Base-by-base conservation (phyloP, 2,329 filamentous ascomycete genomes). In the Colletotrichum sp. region DNA sequence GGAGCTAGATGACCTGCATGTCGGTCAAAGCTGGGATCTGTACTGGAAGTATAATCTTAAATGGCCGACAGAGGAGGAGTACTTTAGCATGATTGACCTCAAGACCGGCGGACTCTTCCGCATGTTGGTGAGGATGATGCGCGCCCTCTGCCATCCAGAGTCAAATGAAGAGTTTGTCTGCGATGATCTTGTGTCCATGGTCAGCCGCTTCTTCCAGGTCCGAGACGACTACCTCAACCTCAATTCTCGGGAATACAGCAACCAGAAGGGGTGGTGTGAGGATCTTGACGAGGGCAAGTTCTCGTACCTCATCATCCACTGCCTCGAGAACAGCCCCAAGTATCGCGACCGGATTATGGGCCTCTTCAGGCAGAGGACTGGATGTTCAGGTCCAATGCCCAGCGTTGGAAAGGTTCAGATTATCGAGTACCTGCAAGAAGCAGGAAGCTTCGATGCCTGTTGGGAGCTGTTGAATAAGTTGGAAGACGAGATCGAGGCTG, bases 191-290 rank as follows among this genome's bases (percentile, higher is more conserved):
- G 39, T 55, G 5, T 34, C 30, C 15, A 60, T 82, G 8, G 62
- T 84, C 10, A 81, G 82, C 3, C 72, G 79, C 6, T 80, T 79
- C 68, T 85, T 83, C 68, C 83, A 84, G 72, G 81, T 83, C 34
- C 78, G 81, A 1, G 83, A 84, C 74, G 82, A 85, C 69, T 84
- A 83, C 75, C 73, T 76, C 75, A 85, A 84, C 68, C 72, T 84
- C 3, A 74, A 67, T 2, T 81, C 79, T 6, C 49, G 34, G 3
- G 76, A 60, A 80, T 87, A 87, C 73, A 79, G 82, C 9, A 76
- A 77, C 1, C 77, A 83, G 49, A 87, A 87, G 74, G 85, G 86
- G 0, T 85, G 85, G 74, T 84, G 82, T 72, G 85, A 86, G 55
- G 86, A 87, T 73, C 80, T 87, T 1, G 82, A 84, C 30, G 85